Evolutionary conservation across 805 yeast species (phyloP).

Genomic region (Clavispora vitiphila): DNA sequence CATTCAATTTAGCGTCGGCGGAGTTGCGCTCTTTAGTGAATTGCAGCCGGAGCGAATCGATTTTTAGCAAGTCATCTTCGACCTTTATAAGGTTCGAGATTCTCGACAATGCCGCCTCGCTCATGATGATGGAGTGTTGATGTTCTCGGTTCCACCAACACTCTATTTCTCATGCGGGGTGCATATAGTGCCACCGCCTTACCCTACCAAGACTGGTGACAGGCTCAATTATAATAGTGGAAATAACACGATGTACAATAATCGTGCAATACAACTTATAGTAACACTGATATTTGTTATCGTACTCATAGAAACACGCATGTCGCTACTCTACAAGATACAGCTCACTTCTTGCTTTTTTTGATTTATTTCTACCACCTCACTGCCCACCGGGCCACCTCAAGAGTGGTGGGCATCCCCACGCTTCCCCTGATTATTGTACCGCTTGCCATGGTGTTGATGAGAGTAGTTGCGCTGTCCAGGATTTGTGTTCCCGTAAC

Average conservation of each 20-base stretch:
- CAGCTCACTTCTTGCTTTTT: not conserved
- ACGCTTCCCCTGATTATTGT: constrained; percentile 8
- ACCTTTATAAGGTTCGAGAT: constrained; percentile 36
- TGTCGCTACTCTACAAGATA: no score
- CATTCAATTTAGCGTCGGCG: constrained; percentile 67
- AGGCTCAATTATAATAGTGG: no score
- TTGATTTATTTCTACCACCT: not conserved
- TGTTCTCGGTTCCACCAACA: not conserved
- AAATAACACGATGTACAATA: no score
- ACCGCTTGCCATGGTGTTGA: constrained; percentile 11
- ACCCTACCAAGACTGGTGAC: no score
- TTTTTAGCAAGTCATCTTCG: constrained; percentile 52
- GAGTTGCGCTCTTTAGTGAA: constrained; percentile 65
- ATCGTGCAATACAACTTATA: no score
- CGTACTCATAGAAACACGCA: no score
- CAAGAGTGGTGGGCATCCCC: not conserved
- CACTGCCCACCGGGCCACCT: not conserved
- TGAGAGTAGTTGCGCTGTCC: constrained; percentile 5
- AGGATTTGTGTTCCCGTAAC: constrained; percentile 2
- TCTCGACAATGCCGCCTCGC: constrained; percentile 37
- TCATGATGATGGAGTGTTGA: constrained; percentile 18
- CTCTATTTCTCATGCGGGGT: not conserved
- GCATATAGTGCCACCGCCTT: no score
- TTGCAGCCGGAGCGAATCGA: constrained; percentile 49
- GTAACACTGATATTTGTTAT: no score